Evolutionary conservation across 257 asterid species (phyloP), one percentile per base, ranked within the genome.

Genomic region (Verbascum thapsus): DNA sequence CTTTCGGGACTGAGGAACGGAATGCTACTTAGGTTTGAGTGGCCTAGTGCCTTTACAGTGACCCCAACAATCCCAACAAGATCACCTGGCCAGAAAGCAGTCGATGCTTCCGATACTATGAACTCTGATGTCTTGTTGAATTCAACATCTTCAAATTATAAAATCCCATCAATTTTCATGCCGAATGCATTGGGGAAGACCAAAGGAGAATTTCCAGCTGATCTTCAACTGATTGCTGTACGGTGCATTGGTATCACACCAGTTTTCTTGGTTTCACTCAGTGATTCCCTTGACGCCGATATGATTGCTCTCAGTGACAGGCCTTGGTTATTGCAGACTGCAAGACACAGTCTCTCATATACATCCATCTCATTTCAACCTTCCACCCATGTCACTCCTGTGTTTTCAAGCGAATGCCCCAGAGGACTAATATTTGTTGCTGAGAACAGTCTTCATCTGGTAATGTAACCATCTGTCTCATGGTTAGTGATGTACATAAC

Each of bases 161-260:
- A 61, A 66, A 49, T 63, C 68, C 74, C 78, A 49, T 54, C n/a
- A n/a, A n/a, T n/a, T n/a, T n/a, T n/a, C n/a, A n/a, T n/a, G n/a
- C n/a, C 81, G 19, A 66, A 59, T 76, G 64, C 76, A 68, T 72
- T 72, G 51, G 87, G 77, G 57, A 77, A 66, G 80, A 63, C 72
- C 16, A 80, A 78, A 72, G 80, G 76, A 41, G 69, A 64, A 66
- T 66, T 61, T 61, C 85, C 84, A 37, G 74, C 82, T 66, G 75
- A 76, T 76, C 97, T 92, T 70, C 95, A 85, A 78, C 76, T 92
- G 65, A 85, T 92, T 82, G 95, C 99, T 45, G 95, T 79, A 53
- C 97, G 99, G 56, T 96, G 99, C 35, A 85, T 92, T 68, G 99
- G 99, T 70, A 77, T 92, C 62, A 85, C 96, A 67, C 99, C 99